Percentiles rank a stretch among this genome's conserved stretches.
These are phyloP conservation scores for Gymnopus androsaceus DNA, from an alignment of 1,284 basidiomycete genomes.

Conservation along the genomic window DNA sequence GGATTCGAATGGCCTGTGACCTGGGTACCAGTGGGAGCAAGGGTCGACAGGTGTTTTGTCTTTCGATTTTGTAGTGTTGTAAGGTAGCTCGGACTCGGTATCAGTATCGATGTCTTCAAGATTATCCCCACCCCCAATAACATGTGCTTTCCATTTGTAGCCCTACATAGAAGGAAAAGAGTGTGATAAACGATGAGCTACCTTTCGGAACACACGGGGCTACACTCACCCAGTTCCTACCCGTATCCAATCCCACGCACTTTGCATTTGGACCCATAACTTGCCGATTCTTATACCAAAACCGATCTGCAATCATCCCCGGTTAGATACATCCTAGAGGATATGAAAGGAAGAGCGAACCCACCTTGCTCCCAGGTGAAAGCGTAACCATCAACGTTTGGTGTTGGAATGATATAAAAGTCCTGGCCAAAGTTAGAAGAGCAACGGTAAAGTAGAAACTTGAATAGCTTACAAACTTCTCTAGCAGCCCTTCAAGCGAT, in stretches of 20 bases:
- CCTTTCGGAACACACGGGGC: no score
- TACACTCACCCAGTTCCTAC: conserved; percentile 70
- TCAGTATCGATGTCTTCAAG: conserved; percentile 13
- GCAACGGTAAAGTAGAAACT: neutral
- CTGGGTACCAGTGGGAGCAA: conserved; percentile 77
- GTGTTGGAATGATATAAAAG: conserved; percentile 77
- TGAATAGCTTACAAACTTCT: conserved; percentile 46
- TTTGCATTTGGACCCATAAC: conserved; percentile 45
- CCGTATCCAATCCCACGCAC: conserved; percentile 80
- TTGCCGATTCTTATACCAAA: conserved; percentile 87
- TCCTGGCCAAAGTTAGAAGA: conserved; percentile 38
- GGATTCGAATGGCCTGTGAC: conserved; percentile 71
- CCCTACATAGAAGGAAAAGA: conserved; percentile 39
- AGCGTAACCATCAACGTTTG: conserved; percentile 85
- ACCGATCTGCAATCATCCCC: no score
- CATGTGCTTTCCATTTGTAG: conserved; percentile 58
- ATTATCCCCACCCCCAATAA: conserved; percentile 26
- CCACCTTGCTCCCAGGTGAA: conserved; percentile 71
- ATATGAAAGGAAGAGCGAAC: no score
- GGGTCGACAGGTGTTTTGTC: conserved; percentile 43
- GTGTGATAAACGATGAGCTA: conserved; percentile 10
- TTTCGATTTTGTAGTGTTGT: conserved; percentile 25
- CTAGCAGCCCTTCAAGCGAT: conserved; percentile 52
- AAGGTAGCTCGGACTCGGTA: no score
- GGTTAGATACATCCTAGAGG: no score